A percentile compares a stretch with the other conserved stretches of the same genome.
Evolutionary conservation across 306 rosid species (phyloP).

Genomic region (Prunus mira): DNA sequence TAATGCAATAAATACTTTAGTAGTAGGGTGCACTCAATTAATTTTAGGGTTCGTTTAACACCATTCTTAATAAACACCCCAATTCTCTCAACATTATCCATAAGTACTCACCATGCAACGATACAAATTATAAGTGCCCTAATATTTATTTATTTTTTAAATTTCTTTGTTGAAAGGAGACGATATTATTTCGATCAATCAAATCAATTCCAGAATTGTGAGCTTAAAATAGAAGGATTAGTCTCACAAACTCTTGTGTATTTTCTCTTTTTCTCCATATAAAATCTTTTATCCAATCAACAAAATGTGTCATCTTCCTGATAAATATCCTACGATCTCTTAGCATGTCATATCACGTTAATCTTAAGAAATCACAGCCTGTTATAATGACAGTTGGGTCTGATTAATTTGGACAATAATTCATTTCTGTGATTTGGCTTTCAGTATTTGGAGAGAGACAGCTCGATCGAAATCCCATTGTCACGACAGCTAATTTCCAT

Average conservation of each 20-base stretch:
- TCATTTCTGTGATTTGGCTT: background rate
- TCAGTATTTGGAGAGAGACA: background rate
- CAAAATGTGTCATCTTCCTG: background rate
- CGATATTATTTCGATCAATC: background rate
- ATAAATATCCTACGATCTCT: background rate
- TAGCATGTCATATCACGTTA: background rate
- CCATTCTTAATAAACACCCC: background rate
- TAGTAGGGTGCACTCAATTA: no score
- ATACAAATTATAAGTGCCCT: background rate
- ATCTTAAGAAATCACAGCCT: background rate
- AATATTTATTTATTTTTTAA: background rate
- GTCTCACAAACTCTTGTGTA: background rate
- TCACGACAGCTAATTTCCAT: background rate
- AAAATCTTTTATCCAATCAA: background rate
- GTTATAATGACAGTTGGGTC: background rate
- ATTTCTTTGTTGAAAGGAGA: background rate
- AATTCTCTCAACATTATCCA: background rate
- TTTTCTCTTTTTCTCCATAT: background rate
- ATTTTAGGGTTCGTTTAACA: no score
- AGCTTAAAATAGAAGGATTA: background rate
- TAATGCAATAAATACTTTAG: no score
- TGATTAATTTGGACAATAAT: background rate
- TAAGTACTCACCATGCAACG: background rate
- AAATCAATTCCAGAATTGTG: background rate
- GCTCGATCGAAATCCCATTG: background rate